These are phyloP conservation scores for Poterioochromonas sp. DNA, from an alignment of 352 stramenopile species.

Conservation along the genomic window DNA sequence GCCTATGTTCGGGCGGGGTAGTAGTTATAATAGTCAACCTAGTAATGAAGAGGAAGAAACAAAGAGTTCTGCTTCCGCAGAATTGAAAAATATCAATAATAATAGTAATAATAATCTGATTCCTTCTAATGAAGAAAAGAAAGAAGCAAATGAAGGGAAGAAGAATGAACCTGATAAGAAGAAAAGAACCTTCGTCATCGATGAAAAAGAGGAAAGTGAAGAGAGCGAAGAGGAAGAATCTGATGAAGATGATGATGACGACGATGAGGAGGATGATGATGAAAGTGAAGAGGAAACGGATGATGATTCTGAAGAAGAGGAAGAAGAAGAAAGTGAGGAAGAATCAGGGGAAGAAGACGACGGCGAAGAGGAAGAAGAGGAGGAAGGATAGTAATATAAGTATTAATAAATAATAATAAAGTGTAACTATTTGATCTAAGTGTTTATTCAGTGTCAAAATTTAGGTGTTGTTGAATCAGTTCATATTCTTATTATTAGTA, in stretches of 20 bases:
- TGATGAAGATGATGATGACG: constrained; percentile 8
- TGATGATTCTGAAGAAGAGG: not conserved
- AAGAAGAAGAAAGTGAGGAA: not conserved
- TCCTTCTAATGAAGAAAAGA: not conserved
- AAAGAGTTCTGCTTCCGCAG: not conserved
- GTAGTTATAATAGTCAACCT: too few species aligned
- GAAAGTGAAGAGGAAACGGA: not conserved
- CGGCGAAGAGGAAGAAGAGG: not conserved
- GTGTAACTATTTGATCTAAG: too few species aligned
- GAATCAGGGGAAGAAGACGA: not conserved
- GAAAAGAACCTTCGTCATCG: not conserved
- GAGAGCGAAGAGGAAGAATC: not conserved
- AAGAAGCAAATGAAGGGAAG: not conserved
- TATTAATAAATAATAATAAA: not conserved
- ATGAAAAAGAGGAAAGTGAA: not conserved
- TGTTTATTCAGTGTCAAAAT: too few species aligned
- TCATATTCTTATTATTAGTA: too few species aligned
- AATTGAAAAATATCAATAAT: not conserved
- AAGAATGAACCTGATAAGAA: not conserved
- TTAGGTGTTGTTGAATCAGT: too few species aligned
- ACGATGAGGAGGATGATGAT: not conserved
- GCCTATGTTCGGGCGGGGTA: too few species aligned
- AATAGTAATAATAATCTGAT: not conserved
- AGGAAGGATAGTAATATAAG: not conserved
- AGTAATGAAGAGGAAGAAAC: not conserved